Evolutionary conservation across 371 early-diverging fungal species (phyloP), one percentile per base, ranked within the genome.

Genomic region (Vairimorpha apis): DNA sequence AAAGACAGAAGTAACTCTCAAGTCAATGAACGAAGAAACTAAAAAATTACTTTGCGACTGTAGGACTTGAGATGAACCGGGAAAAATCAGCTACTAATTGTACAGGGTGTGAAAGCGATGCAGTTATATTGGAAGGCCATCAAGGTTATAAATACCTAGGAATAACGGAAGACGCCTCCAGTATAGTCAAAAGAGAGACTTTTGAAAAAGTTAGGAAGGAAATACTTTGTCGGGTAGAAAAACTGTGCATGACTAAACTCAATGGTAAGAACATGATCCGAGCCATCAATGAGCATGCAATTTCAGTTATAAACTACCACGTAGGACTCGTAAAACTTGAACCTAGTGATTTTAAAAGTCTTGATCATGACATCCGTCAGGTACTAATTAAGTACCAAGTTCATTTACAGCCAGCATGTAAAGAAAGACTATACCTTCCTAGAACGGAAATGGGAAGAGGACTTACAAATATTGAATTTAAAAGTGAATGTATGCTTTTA

Each of bases 391-490:
- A 58, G 33, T n/a, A 58, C 29, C 12, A 58, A 14, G 33, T 32
- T 29, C 58, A 58, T 29, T 29, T 58, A 58, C 58, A 58, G n/a
- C 58, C 58, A 29, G 33, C 58, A 4, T 32, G 58, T 32, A 58
- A 29, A 29, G 58, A 58, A 33, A 58, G 12, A 58, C n/a, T 8
- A 30, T 58, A 30, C 13, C 58, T 33, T n/a, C 58, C 58, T 30
- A 58, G 58, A 58, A 25, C 58, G 10, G 58, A 58, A 58, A 58
- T 58, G 29, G 58, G 58, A 58, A 58, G 58, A 33, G 58, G 58
- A 10, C 58, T 58, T 58, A 58, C 23, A 30, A 30, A 29, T 58
- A 33, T 58, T 32, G 23, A 58, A 33, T 8, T 10, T 58, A 58
- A n/a, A 14, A 58, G 58, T 32, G 58, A 58, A 58, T 25, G n/a